Evolutionary conservation across 1,139 yeast genomes (phyloP).

Genomic region (Suhomyces bribrorum): DNA sequence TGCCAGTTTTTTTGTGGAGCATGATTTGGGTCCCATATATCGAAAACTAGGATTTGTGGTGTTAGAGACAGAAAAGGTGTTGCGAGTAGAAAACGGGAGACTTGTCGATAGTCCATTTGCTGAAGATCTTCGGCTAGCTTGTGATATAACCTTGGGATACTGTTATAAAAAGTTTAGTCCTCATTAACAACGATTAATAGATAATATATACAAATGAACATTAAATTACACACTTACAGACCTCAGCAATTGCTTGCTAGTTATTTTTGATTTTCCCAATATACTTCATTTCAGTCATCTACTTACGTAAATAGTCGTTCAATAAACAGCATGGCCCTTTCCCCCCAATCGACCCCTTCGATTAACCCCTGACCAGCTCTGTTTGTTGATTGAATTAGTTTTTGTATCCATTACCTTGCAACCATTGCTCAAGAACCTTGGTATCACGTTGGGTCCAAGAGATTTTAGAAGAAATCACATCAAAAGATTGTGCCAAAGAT

Average conservation of each 20-base stretch:
- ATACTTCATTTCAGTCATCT: background rate
- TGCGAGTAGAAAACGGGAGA: conserved; percentile 1
- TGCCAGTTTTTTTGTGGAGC: conserved; percentile 53
- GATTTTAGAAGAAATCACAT: conserved; percentile 61
- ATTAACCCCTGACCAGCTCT: background rate
- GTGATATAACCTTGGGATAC: background rate
- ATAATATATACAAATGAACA: background rate
- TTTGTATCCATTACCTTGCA: conserved; percentile 46
- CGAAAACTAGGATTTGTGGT: conserved; percentile 25
- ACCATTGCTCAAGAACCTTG: conserved; percentile 55
- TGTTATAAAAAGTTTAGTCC: background rate
- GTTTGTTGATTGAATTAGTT: conserved; percentile 2
- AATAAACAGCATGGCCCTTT: too few species aligned
- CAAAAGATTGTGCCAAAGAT: conserved; percentile 70
- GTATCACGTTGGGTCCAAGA: conserved; percentile 69
- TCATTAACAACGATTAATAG: background rate
- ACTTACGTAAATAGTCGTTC: background rate
- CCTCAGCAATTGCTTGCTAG: too few species aligned
- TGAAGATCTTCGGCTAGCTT: background rate
- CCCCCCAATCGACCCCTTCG: too few species aligned
- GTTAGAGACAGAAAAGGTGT: conserved; percentile 25
- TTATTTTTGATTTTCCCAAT: too few species aligned
- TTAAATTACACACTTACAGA: background rate
- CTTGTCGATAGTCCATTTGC: background rate
- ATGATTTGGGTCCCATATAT: conserved; percentile 50